Base-by-base conservation (phyloP, 306 rosid species). In the Pterocarpus macrocarpus region DNA sequence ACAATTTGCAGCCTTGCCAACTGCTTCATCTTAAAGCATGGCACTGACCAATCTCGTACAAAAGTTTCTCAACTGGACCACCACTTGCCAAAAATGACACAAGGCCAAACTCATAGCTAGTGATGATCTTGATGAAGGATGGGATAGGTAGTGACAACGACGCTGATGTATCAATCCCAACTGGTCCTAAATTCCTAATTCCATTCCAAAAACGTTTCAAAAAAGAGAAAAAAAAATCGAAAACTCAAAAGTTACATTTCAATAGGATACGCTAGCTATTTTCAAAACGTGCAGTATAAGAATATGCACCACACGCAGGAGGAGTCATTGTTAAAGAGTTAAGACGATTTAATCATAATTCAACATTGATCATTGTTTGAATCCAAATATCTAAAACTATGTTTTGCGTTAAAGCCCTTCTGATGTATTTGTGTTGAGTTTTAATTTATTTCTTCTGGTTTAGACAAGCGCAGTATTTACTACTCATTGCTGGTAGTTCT, bases 41-140 rank as follows among this genome's bases (percentile, higher is more conserved):
- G 68, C 47, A 61, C 52, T 50, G 52, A 76, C n/a, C 47, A 73
- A 55, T 64, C 55, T 61, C 0, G 53, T 61, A 30, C 8, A 58
- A 33, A 43, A 58, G n/a, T n/a, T 44, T 30, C 58, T 67, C 39
- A 50, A 22, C 34, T 76, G 87, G 85, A 81, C 83, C 84, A 80
- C 90, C 83, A 76, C 79, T 55, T n/a, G 28, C 36, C 64, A 17
- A 50, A 57, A 41, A 44, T 83, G 73, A 74, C 61, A 73, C 39
- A 53, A 2, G 64, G 34, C 65, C 78, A 61, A 80, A 80, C 83
- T 28, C 22, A 33, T 32, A 43, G 16, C 15, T 41, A 8, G 28
- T 57, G 64, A 66, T 22, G 13, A 63, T 75, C 49, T 47, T 15
- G 57, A 75, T 4, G 30, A 71, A 43, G 67, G 47, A 73, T 66